Percentiles rank a stretch among this genome's conserved stretches.
Conservation (phyloP, 139 green algal genomes). For the Tetraselmis striata region DNA sequence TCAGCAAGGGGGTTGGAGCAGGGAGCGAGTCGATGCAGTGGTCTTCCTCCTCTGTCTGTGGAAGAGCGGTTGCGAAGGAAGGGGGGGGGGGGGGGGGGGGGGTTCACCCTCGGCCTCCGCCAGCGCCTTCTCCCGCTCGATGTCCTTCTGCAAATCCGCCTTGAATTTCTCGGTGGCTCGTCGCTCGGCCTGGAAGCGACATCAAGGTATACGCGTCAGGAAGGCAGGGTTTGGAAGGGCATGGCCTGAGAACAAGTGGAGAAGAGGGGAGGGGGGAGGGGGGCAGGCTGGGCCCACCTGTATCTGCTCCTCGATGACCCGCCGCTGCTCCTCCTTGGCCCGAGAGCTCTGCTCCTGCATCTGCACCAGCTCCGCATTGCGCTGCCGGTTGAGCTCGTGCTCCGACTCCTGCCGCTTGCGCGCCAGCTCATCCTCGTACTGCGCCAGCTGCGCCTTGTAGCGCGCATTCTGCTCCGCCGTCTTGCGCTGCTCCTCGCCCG, state of each 20-base stretch:
- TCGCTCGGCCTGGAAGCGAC: constrained; percentile 66
- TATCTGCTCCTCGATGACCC: constrained; percentile 71
- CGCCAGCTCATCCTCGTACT: constrained; percentile 61
- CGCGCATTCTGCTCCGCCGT: constrained; percentile 77
- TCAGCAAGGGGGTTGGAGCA: neutral
- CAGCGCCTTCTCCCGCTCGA: constrained; percentile 80
- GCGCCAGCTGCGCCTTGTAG: constrained; percentile 73
- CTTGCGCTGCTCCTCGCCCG: constrained; percentile 83
- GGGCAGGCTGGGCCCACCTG: constrained; percentile 3
- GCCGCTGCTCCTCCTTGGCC: constrained; percentile 67
- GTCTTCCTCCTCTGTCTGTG: no score
- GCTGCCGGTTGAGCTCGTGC: constrained; percentile 68
- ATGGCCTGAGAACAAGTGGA: no score
- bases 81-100: no score
- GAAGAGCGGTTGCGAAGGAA: no score
- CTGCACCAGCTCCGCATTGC: constrained; percentile 73
- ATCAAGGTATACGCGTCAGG: no score
- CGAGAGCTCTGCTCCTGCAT: constrained; percentile 62
- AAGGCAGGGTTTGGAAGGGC: no score
- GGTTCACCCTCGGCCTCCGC: constrained; percentile 91
- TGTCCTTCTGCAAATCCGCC: constrained; percentile 68
- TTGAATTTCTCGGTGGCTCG: constrained; percentile 75
- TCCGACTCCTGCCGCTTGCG: constrained; percentile 60
- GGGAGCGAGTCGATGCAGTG: neutral
- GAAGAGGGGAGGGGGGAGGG: no score